Conservation (phyloP, 495 filamentous ascomycete genomes). For the Aspergillus indologenus region DNA sequence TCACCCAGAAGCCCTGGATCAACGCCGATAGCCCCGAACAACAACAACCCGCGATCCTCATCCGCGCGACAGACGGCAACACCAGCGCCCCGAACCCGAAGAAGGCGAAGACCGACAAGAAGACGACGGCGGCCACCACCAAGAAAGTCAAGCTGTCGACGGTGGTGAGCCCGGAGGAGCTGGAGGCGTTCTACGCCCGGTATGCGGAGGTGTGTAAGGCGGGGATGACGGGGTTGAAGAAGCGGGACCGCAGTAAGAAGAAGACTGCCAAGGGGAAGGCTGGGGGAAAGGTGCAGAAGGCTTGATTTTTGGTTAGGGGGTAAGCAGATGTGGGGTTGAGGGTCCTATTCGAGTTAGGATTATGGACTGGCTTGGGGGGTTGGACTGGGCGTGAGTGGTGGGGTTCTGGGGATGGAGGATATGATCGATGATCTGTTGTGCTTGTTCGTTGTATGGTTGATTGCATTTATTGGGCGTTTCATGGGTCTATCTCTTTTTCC, state of each 20-base stretch:
- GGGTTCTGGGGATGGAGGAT: no score
- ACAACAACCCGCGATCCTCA: conserved; percentile 63
- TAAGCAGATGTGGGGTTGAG: not conserved
- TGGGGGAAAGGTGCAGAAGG: conserved; percentile 49
- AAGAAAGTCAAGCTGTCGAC: conserved; percentile 81
- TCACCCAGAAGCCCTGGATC: conserved; percentile 72
- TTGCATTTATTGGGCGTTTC: conserved; percentile 13
- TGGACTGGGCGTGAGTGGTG: not conserved
- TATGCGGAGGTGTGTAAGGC: conserved; percentile 93
- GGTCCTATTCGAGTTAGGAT: no score
- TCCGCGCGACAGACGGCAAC: conserved; percentile 77
- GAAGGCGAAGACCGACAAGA: conserved; percentile 16
- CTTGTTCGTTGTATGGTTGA: no score
- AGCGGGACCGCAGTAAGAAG: conserved; percentile 87
- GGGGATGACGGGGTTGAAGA: conserved; percentile 88
- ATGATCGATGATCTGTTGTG: no score
- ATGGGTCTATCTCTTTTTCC: not conserved
- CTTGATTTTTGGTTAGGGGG: conserved; percentile 17
- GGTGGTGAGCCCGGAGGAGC: conserved; percentile 66
- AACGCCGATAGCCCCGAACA: conserved; percentile 22
- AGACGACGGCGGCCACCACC: conserved; percentile 23
- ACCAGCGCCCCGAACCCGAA: conserved; percentile 43
- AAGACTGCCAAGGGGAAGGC: conserved; percentile 69
- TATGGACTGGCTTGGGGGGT: no score
- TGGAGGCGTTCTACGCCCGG: conserved; percentile 75